Evolutionary conservation across 1,284 basidiomycete species (phyloP), one percentile per base, ranked within the genome.

Genomic region (Microbotryum saponariae): DNA sequence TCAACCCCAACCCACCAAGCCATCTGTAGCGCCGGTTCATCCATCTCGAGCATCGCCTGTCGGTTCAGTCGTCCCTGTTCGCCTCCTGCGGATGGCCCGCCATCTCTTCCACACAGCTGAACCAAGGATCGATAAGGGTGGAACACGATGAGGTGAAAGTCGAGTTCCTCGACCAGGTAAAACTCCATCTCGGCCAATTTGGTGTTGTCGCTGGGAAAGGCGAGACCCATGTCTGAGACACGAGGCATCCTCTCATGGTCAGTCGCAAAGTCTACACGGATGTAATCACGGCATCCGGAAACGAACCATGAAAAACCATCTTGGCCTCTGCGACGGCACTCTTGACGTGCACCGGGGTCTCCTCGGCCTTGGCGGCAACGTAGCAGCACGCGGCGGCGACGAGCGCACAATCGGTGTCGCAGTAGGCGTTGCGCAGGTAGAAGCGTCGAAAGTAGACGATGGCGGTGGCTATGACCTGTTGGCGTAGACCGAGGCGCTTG

Each of bases 151-250:
- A 98, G 79, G 76, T 97, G 91, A 72, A 94, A 97, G 75, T 96
- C 91, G 48, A 98, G 82, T 74, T 98, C 94, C 72, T 91, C 91
- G 23, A 98, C 84, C 16, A 98, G 83, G 76, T 97, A 97, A 77
- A 97, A 97, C 75, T 97, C 94, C 93, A 97, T 97, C 75, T 97
- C 93, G 6, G 93, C 94, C 6, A 98, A 78, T n/a, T 86, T 83
- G 27, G 71, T 67, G 69, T 91, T 86, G 73, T 97, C 91, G 0
- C 85, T 82, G 0, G 89, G 85, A 71, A 94, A 91, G 42, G 82
- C 77, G 71, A 87, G 78, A 18, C 82, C 82, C 64, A 71, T 71
- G 55, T 71, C 70, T 71, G 63, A 18, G 20, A 6, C n/a, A 6
- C n/a, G 25, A 12, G 53, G 25, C 7, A 44, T 49, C 33, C 10